Base-by-base conservation (phyloP, 345 rosid genomes). In the Toxicodendron radicans region DNA sequence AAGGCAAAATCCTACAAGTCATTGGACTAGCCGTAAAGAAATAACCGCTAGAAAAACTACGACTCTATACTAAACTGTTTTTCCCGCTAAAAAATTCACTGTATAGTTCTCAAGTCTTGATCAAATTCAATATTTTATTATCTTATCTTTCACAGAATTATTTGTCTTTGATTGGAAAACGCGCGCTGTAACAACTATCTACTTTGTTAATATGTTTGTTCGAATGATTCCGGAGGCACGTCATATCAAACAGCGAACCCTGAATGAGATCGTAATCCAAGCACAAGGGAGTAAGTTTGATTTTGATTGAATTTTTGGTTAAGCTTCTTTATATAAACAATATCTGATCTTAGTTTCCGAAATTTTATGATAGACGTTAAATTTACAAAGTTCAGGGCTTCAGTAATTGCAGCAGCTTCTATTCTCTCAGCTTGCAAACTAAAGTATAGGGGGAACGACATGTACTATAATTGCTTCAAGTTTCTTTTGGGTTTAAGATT, bases 371-470 rank as follows among this genome's bases (percentile, higher is more conserved):
- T 38, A 64, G 63, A 73, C 16, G 35, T 73, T 10, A 2, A 5
- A 1, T 63, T 38, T 35, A 73, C 76, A 13, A 23, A 3, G 6
- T 53, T 12, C 27, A 52, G 13, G 54, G 54, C 69, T 14, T 73
- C 76, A 2, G 18, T 64, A 10, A 64, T 64, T 17, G 76, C 76
- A 73, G 70, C 70, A 20, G 5, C 70, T 2, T 63, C 70, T 9
- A 7, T 53, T 52, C 60, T 73, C 0, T 0, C 52, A 23, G 76
- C 62, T 35, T 13, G 43, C 62, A 3, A 7, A 5, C 0, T 12
- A 18, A 38, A 3, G 10, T 4, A 23, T 0, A 38, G 6, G 8
- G 43, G 8, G 43, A 7, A 38, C 8, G 43, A 38, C 43, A 5
- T 38, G 43, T 38, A 38, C 43, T 5, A 38, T 38, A 38, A 38